Conservation (phyloP, 2,329 filamentous ascomycete genomes). For the Claviceps maximensis region DNA sequence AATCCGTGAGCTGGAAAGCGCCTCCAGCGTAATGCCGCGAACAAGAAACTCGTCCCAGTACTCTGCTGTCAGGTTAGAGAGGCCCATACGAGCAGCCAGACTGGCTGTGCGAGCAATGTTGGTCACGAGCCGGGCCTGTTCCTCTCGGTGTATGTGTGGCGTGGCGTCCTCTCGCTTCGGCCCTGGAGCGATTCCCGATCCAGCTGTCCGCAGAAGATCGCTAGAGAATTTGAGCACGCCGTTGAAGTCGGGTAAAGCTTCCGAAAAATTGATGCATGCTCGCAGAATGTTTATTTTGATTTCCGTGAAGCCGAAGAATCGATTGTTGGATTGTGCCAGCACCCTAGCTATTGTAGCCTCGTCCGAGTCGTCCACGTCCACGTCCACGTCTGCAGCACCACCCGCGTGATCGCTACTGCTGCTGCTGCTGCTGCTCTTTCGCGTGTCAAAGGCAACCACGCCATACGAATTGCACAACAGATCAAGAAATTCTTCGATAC, state of each 20-base stretch:
- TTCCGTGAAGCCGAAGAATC: slow-evolving; percentile 63
- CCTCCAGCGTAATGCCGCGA: slow-evolving; percentile 58
- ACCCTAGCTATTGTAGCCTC: slow-evolving; percentile 43
- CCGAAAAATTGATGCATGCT: slow-evolving; percentile 85
- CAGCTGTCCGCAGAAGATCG: slow-evolving; percentile 68
- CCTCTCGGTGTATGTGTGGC: slow-evolving; percentile 61
- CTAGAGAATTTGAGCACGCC: slow-evolving; percentile 83
- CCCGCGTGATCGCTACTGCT: neutral
- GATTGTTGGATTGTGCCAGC: slow-evolving; percentile 40
- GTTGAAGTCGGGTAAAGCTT: slow-evolving; percentile 82
- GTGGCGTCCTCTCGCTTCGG: slow-evolving; percentile 54
- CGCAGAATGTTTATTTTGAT: slow-evolving; percentile 79
- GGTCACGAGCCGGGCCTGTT: slow-evolving; percentile 70
- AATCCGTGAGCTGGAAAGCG: slow-evolving; percentile 42
- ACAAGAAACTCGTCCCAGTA: slow-evolving; percentile 98
- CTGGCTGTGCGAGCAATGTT: slow-evolving; percentile 76
- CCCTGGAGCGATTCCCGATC: slow-evolving; percentile 64
- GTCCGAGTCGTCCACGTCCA: slow-evolving; percentile 31
- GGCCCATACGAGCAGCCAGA: slow-evolving; percentile 62
- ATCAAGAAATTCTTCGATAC: slow-evolving; percentile 50
- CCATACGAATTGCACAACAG: slow-evolving; percentile 51
- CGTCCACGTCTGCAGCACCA: neutral
- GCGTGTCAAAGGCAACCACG: slow-evolving; percentile 38
- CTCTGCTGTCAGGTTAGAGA: slow-evolving; percentile 58
- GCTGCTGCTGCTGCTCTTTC: slow-evolving; percentile 10